Evolutionary conservation across 1,284 basidiomycete genomes (phyloP), one percentile per base, ranked within the genome.

Genomic region (Melampsora abietis-canadensis): DNA sequence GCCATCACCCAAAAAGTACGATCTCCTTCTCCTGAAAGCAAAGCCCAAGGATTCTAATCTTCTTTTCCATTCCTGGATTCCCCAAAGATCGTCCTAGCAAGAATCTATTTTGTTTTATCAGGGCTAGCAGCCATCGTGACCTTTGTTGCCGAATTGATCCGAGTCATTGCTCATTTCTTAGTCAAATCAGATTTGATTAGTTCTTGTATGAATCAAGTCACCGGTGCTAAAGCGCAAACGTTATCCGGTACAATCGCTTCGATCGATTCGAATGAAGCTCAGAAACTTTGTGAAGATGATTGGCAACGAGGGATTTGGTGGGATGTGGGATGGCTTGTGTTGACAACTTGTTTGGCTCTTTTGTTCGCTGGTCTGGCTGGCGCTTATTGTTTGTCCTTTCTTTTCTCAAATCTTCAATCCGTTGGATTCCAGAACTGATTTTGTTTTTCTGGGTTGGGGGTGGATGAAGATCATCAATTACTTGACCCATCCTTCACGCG

Each of bases 221-320:
- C 73, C 12, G 73, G 73, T 12, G 66, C 73, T 30, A 67, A 67
- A 59, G 73, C 65, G 14, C 57, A 67, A 68, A 75, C 65, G 19
- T 27, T 75, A 5, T 61, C 54, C 37, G 73, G 73, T 37, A 47
- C 60, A n/a, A 31, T 68, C 5, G 60, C 73, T 48, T 54, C 34
- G 10, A 75, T 75, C 24, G 66, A 68, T 68, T 51, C 65, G 8
- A 21, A 27, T 37, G 73, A 75, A 63, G 73, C 73, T 30, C 34
- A 48, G 2, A 62, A 57, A 17, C 46, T 75, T 27, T 75, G 73
- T 46, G 73, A 68, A 67, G 46, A 66, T 57, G 73, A 75, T 68
- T 75, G 73, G 73, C 65, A 68, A 47, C 24, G 73, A 8, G 73
- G 73, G 46, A 75, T 75, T 54, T 75, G 73, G 73, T 75, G 73